phyloP scores from a whole-genome alignment of 2,329 filamentous ascomycete genomes.

The Dothistroma septosporum region DNA sequence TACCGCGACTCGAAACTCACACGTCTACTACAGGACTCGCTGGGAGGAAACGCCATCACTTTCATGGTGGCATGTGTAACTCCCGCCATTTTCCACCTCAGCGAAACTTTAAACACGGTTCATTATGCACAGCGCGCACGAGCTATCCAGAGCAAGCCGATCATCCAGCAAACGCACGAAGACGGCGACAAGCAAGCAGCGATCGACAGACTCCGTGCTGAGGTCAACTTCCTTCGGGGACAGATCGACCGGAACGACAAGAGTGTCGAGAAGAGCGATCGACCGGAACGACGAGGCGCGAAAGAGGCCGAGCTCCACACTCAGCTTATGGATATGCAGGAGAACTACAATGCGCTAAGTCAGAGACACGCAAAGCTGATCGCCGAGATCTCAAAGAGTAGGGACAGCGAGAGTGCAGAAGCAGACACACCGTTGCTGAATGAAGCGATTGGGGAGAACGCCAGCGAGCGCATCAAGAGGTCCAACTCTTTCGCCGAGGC shows the following conservation, averaged over 20 bases:
- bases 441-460: constrained; percentile 67
- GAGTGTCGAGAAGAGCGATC: constrained; percentile 63
- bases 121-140: constrained; percentile 92
- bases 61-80: constrained; percentile 99
- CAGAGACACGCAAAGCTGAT: constrained; percentile 94
- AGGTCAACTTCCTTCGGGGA: constrained; percentile 88
- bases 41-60: constrained; percentile 94
- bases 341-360: constrained; percentile 88
- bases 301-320: constrained; percentile 89
- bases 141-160: constrained; percentile 94
- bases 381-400: constrained; percentile 82
- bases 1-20: constrained; percentile 98
- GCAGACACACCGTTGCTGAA: constrained; percentile 59
- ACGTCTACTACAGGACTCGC: constrained; percentile 87
- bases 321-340: constrained; percentile 84
- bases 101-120: constrained; percentile 94
- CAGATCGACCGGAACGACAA: constrained; percentile 84
- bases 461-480: constrained; percentile 82
- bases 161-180: constrained; percentile 84
- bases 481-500: constrained; percentile 95
- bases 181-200: constrained; percentile 90
- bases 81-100: constrained; percentile 92
- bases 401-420: constrained; percentile 59
- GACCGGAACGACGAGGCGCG: constrained; percentile 50
- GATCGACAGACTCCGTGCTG: constrained; percentile 88